Base-by-base conservation (phyloP, 306 rosid species). In the Casuarina glauca region DNA sequence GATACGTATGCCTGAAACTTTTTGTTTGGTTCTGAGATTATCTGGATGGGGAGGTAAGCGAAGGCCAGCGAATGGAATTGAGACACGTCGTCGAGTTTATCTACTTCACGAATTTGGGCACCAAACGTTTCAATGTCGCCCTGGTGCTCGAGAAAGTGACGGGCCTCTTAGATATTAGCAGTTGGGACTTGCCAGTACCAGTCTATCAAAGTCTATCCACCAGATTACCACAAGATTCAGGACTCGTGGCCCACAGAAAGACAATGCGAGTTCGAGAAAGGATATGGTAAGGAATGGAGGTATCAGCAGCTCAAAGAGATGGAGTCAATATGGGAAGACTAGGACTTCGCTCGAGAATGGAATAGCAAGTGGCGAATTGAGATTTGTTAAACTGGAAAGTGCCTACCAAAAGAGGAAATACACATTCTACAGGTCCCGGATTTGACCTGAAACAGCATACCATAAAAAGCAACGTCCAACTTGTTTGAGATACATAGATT, bases 11-110 rank as follows among this genome's bases (percentile, higher is more conserved):
- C 58, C 81, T 26, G 66, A n/a, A 71, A 32, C 39, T 67, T 68
- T 76, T 78, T 57, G 70, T 73, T 66, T 70, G 76, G 48, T 50
- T 5, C 12, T 13, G 49, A 57, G 50, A 81, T 84, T 87, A 89
- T 90, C 93, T 83, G 72, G 83, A 90, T 83, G 84, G 82, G 82
- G 74, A 46, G 73, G 81, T 15, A 61, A 83, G 12, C 52, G 42
- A 45, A 6, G 42, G 8, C 11, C 12, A 45, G 74, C 97, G 38
- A 95, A 95, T 91, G 74, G 76, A 26, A 26, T 3, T 0, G 3
- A 19, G 97, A 89, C 99, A 95, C 87, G 90, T 89, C 43, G 77
- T 19, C 72, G 41, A 2, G 67, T 76, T 79, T 93, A 95, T 95
- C 99, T 80, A 73, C 62, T 53, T 0, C 1, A 19, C 58, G 20